Evolutionary conservation across 345 rosid species (phyloP).

Genomic region (Hibiscus syriacus): DNA sequence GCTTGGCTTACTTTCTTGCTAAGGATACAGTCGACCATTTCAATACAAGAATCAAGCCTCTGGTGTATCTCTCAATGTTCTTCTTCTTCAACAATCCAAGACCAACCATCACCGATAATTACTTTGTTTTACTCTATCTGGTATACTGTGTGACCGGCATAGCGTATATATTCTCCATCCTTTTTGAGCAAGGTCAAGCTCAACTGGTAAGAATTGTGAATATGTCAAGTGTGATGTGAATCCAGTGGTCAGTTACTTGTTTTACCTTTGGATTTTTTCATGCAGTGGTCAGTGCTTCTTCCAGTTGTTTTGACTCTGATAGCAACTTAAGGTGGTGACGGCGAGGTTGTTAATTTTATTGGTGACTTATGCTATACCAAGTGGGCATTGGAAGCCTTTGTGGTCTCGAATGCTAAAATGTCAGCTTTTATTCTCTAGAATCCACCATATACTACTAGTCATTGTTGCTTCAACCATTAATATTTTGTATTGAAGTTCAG

Average conservation of each 20-base stretch:
- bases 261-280: slow-evolving; percentile 1
- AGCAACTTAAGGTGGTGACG: slow-evolving; percentile 45
- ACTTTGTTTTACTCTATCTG: slow-evolving; percentile 66
- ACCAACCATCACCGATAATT: slow-evolving; percentile 69
- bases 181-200: slow-evolving; percentile 82
- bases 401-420: slow-evolving; percentile 93
- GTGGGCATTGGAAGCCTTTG: slow-evolving; percentile 98
- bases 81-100: slow-evolving; percentile 97
- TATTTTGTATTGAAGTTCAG: not conserved
- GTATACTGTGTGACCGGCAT: slow-evolving; percentile 94
- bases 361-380: slow-evolving; percentile 67
- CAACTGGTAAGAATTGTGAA: slow-evolving; percentile 61
- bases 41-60: slow-evolving; percentile 79
- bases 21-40: slow-evolving; percentile 92
- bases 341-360: slow-evolving; percentile 25
- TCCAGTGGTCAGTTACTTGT: not conserved
- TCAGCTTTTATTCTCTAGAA: not conserved
- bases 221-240: not conserved
- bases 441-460: not conserved
- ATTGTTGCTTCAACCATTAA: not conserved
- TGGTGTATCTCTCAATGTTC: slow-evolving; percentile 91
- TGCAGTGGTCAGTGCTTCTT: slow-evolving; percentile 96
- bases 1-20: slow-evolving; percentile 81
- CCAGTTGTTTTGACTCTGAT: slow-evolving; percentile 92
- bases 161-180: slow-evolving; percentile 76